These are phyloP conservation scores for Saccharum officinarum DNA, from an alignment of 176 grass and related monocot genomes.

Conservation along the genomic window DNA sequence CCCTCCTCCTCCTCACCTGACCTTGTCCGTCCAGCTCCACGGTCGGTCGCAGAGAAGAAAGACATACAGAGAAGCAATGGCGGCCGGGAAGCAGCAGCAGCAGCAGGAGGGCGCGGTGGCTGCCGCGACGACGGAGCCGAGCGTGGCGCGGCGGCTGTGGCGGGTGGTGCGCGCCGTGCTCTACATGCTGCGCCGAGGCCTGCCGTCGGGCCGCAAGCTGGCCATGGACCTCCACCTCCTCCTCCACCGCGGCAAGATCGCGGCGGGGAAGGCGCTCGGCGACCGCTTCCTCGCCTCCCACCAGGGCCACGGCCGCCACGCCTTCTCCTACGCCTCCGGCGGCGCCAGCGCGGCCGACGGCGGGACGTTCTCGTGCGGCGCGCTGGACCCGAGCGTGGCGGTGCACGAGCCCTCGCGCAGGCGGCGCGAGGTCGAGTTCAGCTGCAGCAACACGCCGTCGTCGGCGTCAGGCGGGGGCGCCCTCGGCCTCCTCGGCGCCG, in stretches of 20 bases:
- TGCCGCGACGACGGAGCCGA: not conserved
- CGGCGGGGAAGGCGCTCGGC: constrained; percentile 61
- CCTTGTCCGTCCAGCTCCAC: not conserved
- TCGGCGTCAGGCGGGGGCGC: constrained; percentile 9
- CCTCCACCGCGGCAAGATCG: constrained; percentile 72
- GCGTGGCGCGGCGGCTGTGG: constrained; percentile 62
- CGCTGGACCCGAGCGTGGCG: constrained; percentile 36
- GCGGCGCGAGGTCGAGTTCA: constrained; percentile 80
- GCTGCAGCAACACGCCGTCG: constrained; percentile 87
- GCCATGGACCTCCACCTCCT: constrained; percentile 75
- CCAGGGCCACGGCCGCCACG: constrained; percentile 4
- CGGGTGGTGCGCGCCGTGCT: constrained; percentile 66
- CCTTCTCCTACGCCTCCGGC: not conserved
- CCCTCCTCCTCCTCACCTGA: no score
- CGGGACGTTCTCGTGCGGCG: constrained; percentile 38
- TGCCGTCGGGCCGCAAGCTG: constrained; percentile 73
- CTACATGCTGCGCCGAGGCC: constrained; percentile 65
- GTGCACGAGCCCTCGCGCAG: constrained; percentile 42
- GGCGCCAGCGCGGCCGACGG: not conserved
- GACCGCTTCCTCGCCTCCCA: constrained; percentile 47
- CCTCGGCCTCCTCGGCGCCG: not conserved
- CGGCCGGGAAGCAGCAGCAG: not conserved
- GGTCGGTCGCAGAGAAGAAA: no score
- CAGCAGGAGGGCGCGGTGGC: not conserved
- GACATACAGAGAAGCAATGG: not conserved